These are phyloP conservation scores for Cladosporium sp. DNA, from an alignment of 2,329 filamentous ascomycete genomes.

Conservation along the genomic window DNA sequence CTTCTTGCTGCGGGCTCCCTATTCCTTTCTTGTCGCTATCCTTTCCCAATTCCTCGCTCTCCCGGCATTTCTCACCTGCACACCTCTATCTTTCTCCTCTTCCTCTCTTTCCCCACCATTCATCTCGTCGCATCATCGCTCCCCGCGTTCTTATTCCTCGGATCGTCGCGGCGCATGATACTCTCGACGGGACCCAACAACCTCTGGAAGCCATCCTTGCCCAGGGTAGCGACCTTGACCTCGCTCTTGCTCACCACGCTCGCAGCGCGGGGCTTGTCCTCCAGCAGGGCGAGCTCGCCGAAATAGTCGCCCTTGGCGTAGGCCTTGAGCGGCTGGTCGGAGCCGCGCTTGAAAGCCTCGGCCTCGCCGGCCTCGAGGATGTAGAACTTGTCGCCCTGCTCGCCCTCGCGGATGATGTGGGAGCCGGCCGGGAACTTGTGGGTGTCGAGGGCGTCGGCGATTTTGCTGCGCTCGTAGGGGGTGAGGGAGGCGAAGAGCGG, in stretches of 20 bases:
- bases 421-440: constrained; percentile 73
- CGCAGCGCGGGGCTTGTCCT: constrained; percentile 87
- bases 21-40: too few relatives aligned
- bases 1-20: too few relatives aligned
- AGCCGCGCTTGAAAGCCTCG: constrained; percentile 74
- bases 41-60: too few relatives aligned
- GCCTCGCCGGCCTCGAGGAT: constrained; percentile 83
- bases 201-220: constrained; percentile 91
- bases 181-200: constrained; percentile 87
- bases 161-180: constrained; percentile 77
- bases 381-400: constrained; percentile 86
- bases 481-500: constrained; percentile 77
- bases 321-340: constrained; percentile 63
- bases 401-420: constrained; percentile 86
- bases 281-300: constrained; percentile 86
- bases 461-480: constrained; percentile 91
- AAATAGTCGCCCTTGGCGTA: constrained; percentile 96
- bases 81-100: neutral
- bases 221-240: constrained; percentile 86
- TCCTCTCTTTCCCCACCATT: neutral
- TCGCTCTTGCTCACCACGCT: constrained; percentile 78
- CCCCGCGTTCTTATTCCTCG: constrained; percentile 33
- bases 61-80: too few relatives aligned
- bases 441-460: constrained; percentile 91
- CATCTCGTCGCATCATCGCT: neutral